phyloP scores from a whole-genome alignment of 2,329 filamentous ascomycete species.

The Salinomyces thailandicus region DNA sequence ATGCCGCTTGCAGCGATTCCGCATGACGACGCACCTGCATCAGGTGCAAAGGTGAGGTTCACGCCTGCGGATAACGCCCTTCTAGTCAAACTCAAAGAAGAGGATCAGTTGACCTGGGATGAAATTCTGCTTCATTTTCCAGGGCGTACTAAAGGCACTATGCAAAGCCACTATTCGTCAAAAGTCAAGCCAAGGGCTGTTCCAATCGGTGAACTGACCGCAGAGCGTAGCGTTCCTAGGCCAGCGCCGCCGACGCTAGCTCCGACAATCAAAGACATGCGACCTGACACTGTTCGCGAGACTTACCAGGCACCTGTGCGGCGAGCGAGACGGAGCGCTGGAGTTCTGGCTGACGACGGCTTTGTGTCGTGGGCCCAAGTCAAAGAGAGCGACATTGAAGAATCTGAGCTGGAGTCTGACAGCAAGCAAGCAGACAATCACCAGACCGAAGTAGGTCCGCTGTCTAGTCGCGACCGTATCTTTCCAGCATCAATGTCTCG shows the following conservation, averaged over 20 bases:
- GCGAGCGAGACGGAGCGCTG: conserved; percentile 1
- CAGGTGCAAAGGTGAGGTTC: conserved; percentile 9
- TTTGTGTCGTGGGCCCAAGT: conserved; percentile 16
- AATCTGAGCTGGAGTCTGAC: neutral
- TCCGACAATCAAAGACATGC: neutral
- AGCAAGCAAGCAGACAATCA: neutral
- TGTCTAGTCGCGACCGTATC: conserved; percentile 8
- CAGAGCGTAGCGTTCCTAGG: neutral
- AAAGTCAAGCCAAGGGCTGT: neutral
- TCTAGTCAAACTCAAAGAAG: conserved; percentile 33
- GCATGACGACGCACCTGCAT: neutral
- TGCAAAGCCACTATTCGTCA: conserved; percentile 20
- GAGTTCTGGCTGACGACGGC: conserved; percentile 10
- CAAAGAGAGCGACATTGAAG: conserved; percentile 2
- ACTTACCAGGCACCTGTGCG: neutral
- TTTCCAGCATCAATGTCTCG: conserved; percentile 12
- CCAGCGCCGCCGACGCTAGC: neutral
- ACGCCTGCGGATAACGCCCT: conserved; percentile 22
- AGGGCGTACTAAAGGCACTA: conserved; percentile 19
- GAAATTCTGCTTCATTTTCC: conserved; percentile 28
- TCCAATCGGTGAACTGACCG: neutral
- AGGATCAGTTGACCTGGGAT: conserved; percentile 27
- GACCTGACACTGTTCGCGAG: neutral
- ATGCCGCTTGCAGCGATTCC: no score
- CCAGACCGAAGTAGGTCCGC: neutral